phyloP scores from a whole-genome alignment of 2,329 filamentous ascomycete genomes.

The Didymella glomerata region DNA sequence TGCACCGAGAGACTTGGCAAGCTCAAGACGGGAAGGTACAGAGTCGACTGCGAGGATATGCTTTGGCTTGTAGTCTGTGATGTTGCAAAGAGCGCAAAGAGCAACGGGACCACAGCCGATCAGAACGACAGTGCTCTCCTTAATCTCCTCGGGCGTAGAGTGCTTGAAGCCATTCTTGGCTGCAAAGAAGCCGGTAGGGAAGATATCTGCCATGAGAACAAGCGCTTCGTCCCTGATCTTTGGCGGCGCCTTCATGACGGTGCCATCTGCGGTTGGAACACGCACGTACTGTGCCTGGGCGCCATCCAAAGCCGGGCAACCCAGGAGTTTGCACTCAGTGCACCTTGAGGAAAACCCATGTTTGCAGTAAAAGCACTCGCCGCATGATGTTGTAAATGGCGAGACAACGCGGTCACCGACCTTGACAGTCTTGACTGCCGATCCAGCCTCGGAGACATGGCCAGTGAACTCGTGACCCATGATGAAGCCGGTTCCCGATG shows the following conservation, averaged over 20 bases:
- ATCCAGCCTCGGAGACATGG: constrained; percentile 72
- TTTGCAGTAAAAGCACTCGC: constrained; percentile 84
- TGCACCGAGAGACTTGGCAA: constrained; percentile 77
- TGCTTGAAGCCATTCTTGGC: constrained; percentile 78
- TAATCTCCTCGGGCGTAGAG: constrained; percentile 64
- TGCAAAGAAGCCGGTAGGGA: constrained; percentile 83
- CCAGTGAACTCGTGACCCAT: constrained; percentile 92
- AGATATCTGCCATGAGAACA: constrained; percentile 92
- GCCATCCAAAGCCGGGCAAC: constrained; percentile 73
- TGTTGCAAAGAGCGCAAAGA: constrained; percentile 81
- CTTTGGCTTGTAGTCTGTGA: constrained; percentile 77
- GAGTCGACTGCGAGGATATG: constrained; percentile 82
- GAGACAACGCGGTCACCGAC: constrained; percentile 81
- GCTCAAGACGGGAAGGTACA: constrained; percentile 75
- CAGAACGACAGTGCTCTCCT: constrained; percentile 76
- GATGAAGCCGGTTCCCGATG: constrained; percentile 69
- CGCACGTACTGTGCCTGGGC: constrained; percentile 79
- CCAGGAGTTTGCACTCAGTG: constrained; percentile 74
- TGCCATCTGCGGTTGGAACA: constrained; percentile 81
- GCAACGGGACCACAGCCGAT: constrained; percentile 84
- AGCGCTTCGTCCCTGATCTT: constrained; percentile 77
- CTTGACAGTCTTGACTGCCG: constrained; percentile 71
- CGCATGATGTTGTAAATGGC: constrained; percentile 73
- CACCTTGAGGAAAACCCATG: constrained; percentile 81
- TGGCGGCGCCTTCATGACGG: constrained; percentile 75